phyloP scores from a whole-genome alignment of 768 basidiomycete species.

The Podaxis rugospora region DNA sequence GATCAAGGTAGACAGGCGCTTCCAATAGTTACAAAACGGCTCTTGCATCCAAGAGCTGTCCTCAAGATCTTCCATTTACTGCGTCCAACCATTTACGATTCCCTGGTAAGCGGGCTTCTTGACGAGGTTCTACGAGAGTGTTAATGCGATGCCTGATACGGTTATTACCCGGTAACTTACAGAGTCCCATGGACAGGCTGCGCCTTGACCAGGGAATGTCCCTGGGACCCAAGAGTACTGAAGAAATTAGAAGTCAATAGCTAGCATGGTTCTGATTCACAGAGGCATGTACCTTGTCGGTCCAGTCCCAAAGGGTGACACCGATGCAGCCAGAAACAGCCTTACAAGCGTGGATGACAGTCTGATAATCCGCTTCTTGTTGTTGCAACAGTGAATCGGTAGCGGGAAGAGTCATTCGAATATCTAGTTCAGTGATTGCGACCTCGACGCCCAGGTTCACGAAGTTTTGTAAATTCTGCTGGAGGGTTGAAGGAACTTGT shows the following conservation, averaged over 20 bases:
- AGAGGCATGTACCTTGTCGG: conserved; percentile 28
- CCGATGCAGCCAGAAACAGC: conserved; percentile 35
- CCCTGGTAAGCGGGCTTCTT: conserved; percentile 19
- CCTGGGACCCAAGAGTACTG: conserved; percentile 38
- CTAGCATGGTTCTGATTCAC: background rate
- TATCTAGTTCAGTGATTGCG: conserved; percentile 63
- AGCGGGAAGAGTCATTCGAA: conserved; percentile 50
- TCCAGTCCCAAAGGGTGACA: conserved; percentile 40
- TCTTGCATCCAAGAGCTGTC: background rate
- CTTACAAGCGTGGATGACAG: conserved; percentile 48
- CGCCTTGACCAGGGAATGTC: conserved; percentile 32
- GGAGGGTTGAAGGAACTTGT: conserved; percentile 42
- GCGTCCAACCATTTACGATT: conserved; percentile 11
- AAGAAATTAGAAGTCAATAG: background rate
- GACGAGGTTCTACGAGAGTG: conserved; percentile 10
- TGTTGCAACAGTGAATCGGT: conserved; percentile 44
- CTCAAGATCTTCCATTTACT: background rate
- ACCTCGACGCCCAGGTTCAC: conserved; percentile 58
- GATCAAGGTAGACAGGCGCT: background rate
- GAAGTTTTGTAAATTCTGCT: conserved; percentile 44
- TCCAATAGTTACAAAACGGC: background rate
- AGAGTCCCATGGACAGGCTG: conserved; percentile 33
- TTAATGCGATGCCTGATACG: background rate
- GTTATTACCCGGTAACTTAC: conserved; percentile 17
- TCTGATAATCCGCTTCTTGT: conserved; percentile 52